Evolutionary conservation across 495 filamentous ascomycete genomes (phyloP).

Genomic region (Friedmanniomyces simplex): DNA sequence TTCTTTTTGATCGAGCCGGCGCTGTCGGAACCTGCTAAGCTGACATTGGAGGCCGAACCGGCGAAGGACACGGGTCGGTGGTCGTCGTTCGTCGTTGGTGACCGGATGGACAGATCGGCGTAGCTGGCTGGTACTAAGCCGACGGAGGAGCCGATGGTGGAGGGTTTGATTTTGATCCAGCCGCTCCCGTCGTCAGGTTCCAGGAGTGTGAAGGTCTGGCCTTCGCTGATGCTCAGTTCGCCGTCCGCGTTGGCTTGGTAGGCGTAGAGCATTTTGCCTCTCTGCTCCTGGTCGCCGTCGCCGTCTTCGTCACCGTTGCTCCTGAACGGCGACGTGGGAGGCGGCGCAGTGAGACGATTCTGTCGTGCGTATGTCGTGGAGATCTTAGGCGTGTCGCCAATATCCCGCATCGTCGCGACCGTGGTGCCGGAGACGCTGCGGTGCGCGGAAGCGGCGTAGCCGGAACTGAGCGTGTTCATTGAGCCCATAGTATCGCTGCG

Average conservation of each 20-base stretch:
- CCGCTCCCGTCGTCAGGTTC: conserved; percentile 88
- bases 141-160: conserved; percentile 45
- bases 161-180: conserved; percentile 69
- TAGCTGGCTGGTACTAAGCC: conserved; percentile 85
- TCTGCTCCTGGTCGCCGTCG: conserved; percentile 40
- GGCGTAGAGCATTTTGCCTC: conserved; percentile 78
- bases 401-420: conserved; percentile 25
- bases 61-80: conserved; percentile 28
- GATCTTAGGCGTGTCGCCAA: conserved; percentile 12
- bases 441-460: conserved; percentile 70
- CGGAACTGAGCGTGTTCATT: conserved; percentile 85
- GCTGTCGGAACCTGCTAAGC: conserved; percentile 22
- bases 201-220: conserved; percentile 62
- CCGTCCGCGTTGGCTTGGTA: conserved; percentile 72
- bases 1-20: conserved; percentile 46
- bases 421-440: conserved; percentile 54
- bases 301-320: conserved; percentile 10
- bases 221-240: conserved; percentile 70
- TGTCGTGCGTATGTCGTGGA: conserved; percentile 15
- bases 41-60: conserved; percentile 24
- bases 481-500: conserved; percentile 61
- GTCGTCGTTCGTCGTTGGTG: conserved; percentile 35
- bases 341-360: conserved; percentile 75
- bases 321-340: conserved; percentile 47
- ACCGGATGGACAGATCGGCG: conserved; percentile 42